Evolutionary conservation across 805 yeast genomes (phyloP).

Genomic region (Saccharomycodes ludwigii): DNA sequence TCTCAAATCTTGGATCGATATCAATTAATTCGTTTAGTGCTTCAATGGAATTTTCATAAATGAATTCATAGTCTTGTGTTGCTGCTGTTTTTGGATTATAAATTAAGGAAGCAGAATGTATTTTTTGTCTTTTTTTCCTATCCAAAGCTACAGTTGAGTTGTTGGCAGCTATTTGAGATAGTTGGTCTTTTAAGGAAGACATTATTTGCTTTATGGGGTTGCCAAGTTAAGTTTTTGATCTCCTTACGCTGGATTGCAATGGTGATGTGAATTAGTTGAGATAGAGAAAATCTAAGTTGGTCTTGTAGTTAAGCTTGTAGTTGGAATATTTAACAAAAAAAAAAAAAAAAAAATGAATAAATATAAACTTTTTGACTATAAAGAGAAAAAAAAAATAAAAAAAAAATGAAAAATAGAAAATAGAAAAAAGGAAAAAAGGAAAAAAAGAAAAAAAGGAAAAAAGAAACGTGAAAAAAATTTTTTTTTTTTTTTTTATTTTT

Average conservation of each 20-base stretch:
- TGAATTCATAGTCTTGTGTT: slow-evolving; percentile 83
- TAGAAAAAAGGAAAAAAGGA: background rate
- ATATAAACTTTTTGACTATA: background rate
- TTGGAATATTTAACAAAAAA: slow-evolving; percentile 2
- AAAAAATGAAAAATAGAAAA: slow-evolving; percentile 2
- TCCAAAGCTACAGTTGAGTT: slow-evolving; percentile 69
- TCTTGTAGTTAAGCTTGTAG: slow-evolving; percentile 2
- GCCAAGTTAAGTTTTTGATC: too few relatives aligned
- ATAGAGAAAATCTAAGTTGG: background rate
- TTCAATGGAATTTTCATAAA: slow-evolving; percentile 58
- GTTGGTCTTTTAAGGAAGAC: slow-evolving; percentile 72
- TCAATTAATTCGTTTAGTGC: slow-evolving; percentile 63
- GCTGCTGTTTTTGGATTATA: slow-evolving; percentile 82
- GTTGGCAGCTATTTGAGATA: slow-evolving; percentile 52
- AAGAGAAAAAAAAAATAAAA: slow-evolving; percentile 2
- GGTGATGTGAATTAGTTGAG: background rate
- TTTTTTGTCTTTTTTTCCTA: slow-evolving; percentile 72
- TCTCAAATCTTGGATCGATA: slow-evolving; percentile 63
- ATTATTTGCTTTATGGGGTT: slow-evolving; percentile 13
- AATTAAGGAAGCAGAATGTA: slow-evolving; percentile 80
- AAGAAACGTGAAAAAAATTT: too few relatives aligned
- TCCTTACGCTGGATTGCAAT: background rate
- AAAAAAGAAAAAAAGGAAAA: too few relatives aligned
- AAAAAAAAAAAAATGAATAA: slow-evolving; percentile 1
- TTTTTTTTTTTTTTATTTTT: too few relatives aligned